Evolutionary conservation across 768 basidiomycete genomes (phyloP), one percentile per base, ranked within the genome.

Genomic region (Leccinum rimulosum): DNA sequence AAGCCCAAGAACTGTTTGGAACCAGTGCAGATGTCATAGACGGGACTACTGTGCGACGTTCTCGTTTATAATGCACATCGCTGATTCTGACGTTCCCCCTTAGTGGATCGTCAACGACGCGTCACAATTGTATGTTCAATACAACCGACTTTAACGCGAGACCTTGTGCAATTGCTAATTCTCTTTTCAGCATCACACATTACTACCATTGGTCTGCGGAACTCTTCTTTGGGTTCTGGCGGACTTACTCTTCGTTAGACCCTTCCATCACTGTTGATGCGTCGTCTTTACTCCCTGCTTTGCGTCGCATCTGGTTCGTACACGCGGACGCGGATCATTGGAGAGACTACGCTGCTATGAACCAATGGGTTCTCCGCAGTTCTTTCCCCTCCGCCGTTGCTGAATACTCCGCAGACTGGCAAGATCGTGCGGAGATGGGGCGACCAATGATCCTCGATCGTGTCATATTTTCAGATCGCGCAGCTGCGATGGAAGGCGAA

Each of bases 131-230:
- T 91, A 69, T 59, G 86, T 77, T 12, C 2, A n/a, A 25, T 25
- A 22, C 12, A n/a, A 38, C 30, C 25, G 9, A 43, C 36, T 17
- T 30, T 31, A 7, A 28, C 10, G 12, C 15, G 6, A 8, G 2
- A 11, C 47, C 12, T 48, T 14, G 10, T 40, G 61, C n/a, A 64
- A 4, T 51, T 3, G 9, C 0, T 30, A 1, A 14, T 5, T 56
- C 52, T 51, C 31, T 54, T 36, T 9, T 28, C 50, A 93, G 91
- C 74, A 82, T 96, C 57, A 90, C 89, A 1, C 94, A 96, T 73
- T 96, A 95, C 70, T 96, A 94, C 70, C 94, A 98, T 68, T 95
- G 91, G 84, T 84, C 89, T 33, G 94, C 95, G 4, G 95, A 98
- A 69, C 83, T 95, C 19, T 88, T 91, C 76, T 92, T 93, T 63